These are phyloP conservation scores for Aspergillus viridinutans DNA, from an alignment of 2,329 filamentous ascomycete species.

Conservation along the genomic window DNA sequence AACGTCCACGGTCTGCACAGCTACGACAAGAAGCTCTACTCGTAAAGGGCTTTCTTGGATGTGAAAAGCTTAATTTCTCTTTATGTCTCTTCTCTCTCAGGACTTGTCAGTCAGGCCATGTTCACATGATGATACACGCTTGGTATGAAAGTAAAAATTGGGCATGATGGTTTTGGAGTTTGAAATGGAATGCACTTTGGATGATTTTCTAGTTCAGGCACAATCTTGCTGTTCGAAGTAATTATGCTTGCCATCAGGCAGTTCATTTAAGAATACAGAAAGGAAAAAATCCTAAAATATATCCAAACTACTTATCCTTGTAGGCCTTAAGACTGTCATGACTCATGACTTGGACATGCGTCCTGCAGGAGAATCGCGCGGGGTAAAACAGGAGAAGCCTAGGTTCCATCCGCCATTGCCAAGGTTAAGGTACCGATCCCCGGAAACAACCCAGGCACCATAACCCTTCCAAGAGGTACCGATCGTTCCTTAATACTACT, in stretches of 20 bases:
- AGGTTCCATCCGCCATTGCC: constrained; percentile 4
- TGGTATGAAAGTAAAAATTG: constrained; percentile 29
- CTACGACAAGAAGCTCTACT: constrained; percentile 99
- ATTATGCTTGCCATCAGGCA: not conserved
- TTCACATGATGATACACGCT: constrained; percentile 25
- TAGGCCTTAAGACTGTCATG: not conserved
- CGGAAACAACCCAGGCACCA: not conserved
- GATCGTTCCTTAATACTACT: not conserved
- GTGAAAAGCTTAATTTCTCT: constrained; percentile 14
- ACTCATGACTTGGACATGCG: too few relatives aligned
- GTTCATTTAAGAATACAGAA: not conserved
- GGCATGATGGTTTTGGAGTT: constrained; percentile 31
- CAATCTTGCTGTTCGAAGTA: not conserved
- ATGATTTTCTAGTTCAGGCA: not conserved
- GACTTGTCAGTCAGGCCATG: constrained; percentile 20
- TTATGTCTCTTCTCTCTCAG: constrained; percentile 14
- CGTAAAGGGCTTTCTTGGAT: constrained; percentile 50
- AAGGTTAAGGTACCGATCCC: constrained; percentile 1
- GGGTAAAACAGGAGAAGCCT: constrained; percentile 9
- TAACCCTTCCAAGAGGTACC: not conserved
- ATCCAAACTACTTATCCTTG: not conserved
- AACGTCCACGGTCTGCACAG: constrained; percentile 95
- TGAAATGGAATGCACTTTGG: constrained; percentile 18
- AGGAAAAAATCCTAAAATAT: constrained; percentile 1
- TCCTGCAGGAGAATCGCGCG: not conserved